Percentiles rank a stretch among this genome's conserved stretches.
Conservation (phyloP, 441 rosid species). For the Melastoma candidum region DNA sequence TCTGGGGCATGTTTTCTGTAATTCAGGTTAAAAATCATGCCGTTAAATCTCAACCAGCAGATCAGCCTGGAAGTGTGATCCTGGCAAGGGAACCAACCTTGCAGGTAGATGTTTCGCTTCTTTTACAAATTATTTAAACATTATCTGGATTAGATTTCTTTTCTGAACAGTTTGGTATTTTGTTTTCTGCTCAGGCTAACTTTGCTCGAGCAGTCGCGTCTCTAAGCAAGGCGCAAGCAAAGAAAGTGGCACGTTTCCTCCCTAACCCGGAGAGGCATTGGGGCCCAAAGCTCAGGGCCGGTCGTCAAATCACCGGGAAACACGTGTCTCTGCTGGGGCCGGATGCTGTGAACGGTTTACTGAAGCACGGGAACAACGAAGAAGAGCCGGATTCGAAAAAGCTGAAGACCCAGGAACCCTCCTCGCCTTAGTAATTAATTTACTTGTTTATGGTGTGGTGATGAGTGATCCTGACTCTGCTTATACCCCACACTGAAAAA, state of each 20-base stretch:
- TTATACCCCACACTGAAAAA: too few species aligned
- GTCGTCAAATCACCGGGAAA: slow-evolving; percentile 87
- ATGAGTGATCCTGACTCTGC: too few species aligned
- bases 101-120: slow-evolving; percentile 34
- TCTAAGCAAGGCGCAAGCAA: slow-evolving; percentile 89
- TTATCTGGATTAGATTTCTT: too few species aligned
- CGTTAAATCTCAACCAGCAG: slow-evolving; percentile 71
- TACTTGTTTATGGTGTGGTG: too few species aligned
- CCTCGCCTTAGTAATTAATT: too few species aligned
- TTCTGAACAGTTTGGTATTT: too few species aligned
- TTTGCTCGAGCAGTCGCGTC: slow-evolving; percentile 81
- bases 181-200: slow-evolving; percentile 45
- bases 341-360: slow-evolving; percentile 74
- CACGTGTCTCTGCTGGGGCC: slow-evolving; percentile 87
- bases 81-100: slow-evolving; percentile 80
- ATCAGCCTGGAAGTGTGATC: slow-evolving; percentile 81
- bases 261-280: slow-evolving; percentile 98
- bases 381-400: slow-evolving; percentile 37
- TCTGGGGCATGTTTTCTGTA: too few species aligned
- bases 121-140: background rate
- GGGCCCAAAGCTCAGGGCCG: slow-evolving; percentile 97
- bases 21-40: slow-evolving; percentile 83
- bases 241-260: slow-evolving; percentile 84
- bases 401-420: slow-evolving; percentile 17
- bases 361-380: slow-evolving; percentile 28